Evolutionary conservation across 2,329 filamentous ascomycete genomes (phyloP).

Genomic region (Fusarium illudens): DNA sequence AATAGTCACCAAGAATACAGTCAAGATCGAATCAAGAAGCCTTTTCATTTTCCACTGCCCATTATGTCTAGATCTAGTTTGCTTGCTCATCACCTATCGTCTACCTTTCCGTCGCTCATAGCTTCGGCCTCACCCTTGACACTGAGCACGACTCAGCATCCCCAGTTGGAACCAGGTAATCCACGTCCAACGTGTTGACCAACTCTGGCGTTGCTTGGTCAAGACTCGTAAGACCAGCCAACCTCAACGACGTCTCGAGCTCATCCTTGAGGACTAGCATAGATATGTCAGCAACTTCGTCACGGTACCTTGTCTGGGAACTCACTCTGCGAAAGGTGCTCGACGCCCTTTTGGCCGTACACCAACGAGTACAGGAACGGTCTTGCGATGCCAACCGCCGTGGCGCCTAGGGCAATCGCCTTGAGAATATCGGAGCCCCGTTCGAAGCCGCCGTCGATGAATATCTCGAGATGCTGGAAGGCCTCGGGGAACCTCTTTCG

Average conservation of each 20-base stretch:
- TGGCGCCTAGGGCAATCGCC: conserved; percentile 61
- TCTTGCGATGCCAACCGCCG: conserved; percentile 62
- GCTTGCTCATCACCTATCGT: not conserved
- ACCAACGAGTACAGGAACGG: conserved; percentile 62
- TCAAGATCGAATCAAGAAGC: not conserved
- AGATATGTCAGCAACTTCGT: not conserved
- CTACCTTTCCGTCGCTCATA: conserved; percentile 1
- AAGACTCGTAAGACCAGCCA: conserved; percentile 42
- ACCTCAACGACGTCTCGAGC: conserved; percentile 44
- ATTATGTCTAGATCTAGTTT: not conserved
- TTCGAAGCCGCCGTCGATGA: conserved; percentile 62
- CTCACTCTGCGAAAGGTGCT: conserved; percentile 64
- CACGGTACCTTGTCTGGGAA: not conserved
- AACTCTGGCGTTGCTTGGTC: conserved; percentile 40
- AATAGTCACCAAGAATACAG: not conserved
- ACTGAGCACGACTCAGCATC: conserved; percentile 12
- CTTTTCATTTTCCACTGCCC: not conserved
- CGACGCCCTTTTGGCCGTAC: conserved; percentile 63
- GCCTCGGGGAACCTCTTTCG: conserved; percentile 59
- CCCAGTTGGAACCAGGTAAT: conserved; percentile 42
- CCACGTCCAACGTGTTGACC: conserved; percentile 46
- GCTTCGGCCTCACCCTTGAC: conserved; percentile 13
- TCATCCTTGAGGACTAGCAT: conserved; percentile 44
- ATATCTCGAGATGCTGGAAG: conserved; percentile 59
- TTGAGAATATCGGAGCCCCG: conserved; percentile 65